phyloP scores from a whole-genome alignment of 257 asterid genomes.

The Gentiana straminea region DNA sequence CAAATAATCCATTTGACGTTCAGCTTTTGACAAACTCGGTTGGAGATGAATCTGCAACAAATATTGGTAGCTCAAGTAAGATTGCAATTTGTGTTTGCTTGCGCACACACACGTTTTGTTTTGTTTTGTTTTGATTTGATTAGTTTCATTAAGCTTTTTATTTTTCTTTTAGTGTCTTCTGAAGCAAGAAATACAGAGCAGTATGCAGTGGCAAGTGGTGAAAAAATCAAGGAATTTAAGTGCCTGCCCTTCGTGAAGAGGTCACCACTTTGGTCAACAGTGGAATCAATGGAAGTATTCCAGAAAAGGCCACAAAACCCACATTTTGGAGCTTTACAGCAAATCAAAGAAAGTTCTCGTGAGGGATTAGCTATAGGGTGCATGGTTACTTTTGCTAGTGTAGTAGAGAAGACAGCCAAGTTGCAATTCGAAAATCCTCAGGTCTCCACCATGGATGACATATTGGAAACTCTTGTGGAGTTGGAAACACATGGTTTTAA shows the following conservation, averaged over 20 bases:
- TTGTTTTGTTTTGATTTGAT: background rate
- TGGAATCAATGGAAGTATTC: slow-evolving; percentile 69
- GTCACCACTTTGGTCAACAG: slow-evolving; percentile 46
- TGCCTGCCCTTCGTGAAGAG: slow-evolving; percentile 56
- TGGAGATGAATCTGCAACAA: slow-evolving; percentile 31
- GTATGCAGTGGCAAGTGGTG: slow-evolving; percentile 17
- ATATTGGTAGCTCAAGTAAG: slow-evolving; percentile 20
- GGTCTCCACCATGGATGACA: slow-evolving; percentile 29
- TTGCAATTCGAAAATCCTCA: slow-evolving; percentile 33
- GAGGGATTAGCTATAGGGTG: slow-evolving; percentile 74
- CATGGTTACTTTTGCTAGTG: slow-evolving; percentile 55
- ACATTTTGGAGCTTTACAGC: slow-evolving; percentile 56
- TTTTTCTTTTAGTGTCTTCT: slow-evolving; percentile 24
- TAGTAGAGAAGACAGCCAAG: slow-evolving; percentile 41
- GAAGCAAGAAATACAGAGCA: slow-evolving; percentile 18
- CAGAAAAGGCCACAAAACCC: slow-evolving; percentile 63
- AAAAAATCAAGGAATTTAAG: slow-evolving; percentile 17
- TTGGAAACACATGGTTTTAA: slow-evolving; percentile 66
- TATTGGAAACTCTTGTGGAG: slow-evolving; percentile 41
- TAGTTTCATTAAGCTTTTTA: background rate
- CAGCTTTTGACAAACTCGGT: slow-evolving; percentile 64
- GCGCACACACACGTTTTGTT: background rate
- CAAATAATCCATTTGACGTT: slow-evolving; percentile 32
- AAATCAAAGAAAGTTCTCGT: slow-evolving; percentile 46
- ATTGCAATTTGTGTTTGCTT: background rate